A percentile compares a stretch with the other conserved stretches of the same genome.
phyloP scores from a whole-genome alignment of 306 rosid species.

The Lathyrus sativus region DNA sequence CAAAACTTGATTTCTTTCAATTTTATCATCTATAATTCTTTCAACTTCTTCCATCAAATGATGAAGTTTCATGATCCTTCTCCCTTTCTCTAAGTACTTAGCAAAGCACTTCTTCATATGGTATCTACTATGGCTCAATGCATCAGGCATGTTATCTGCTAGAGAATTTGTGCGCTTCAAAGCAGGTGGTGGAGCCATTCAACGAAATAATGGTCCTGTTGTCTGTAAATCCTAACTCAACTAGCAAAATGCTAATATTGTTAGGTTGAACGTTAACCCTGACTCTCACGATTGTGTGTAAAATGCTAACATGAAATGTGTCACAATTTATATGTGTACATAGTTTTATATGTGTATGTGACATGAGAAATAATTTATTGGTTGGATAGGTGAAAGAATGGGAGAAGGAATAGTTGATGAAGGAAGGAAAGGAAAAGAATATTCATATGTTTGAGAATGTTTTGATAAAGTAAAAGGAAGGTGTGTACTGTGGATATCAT shows the following conservation, averaged over 20 bases:
- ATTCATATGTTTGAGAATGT: constrained; percentile 29
- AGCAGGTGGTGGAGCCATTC: constrained; percentile 47
- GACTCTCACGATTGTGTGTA: no score
- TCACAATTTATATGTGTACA: constrained; percentile 39
- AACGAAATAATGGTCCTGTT: not conserved
- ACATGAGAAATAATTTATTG: constrained; percentile 1
- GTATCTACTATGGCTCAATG: constrained; percentile 67
- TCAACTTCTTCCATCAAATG: constrained; percentile 83
- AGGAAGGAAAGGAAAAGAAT: constrained; percentile 53
- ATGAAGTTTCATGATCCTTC: constrained; percentile 62
- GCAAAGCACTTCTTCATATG: constrained; percentile 85
- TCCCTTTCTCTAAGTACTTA: constrained; percentile 74
- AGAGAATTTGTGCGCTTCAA: constrained; percentile 54
- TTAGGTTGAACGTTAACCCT: no score
- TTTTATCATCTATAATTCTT: constrained; percentile 55
- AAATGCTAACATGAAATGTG: constrained; percentile 16
- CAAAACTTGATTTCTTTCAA: constrained; percentile 62
- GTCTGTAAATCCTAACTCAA: no score
- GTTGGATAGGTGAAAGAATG: constrained; percentile 35
- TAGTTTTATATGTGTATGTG: constrained; percentile 36
- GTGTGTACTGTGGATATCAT: constrained; percentile 8
- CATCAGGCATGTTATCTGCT: constrained; percentile 76
- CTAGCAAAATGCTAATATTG: no score
- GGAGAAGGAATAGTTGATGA: constrained; percentile 51
- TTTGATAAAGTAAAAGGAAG: constrained; percentile 29